Percentiles rank a stretch among this genome's conserved stretches.
Evolutionary conservation across 441 rosid species (phyloP).

Genomic region (Brassica balearica): DNA sequence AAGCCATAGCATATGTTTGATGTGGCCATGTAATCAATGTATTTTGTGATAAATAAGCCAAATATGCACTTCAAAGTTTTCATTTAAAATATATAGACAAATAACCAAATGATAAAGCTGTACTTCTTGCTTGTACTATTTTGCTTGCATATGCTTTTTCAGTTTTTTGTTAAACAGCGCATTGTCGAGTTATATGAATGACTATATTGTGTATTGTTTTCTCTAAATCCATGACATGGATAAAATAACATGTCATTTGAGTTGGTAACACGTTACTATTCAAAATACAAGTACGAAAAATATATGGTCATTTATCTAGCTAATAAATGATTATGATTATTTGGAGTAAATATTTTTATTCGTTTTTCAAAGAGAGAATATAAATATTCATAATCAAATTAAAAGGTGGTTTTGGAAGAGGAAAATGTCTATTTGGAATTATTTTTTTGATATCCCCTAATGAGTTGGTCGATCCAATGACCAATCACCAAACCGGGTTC

Average conservation of each 20-base stretch:
- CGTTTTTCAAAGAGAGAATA: background rate
- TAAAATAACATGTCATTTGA: background rate
- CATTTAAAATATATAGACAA: background rate
- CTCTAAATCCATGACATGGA: constrained; percentile 5
- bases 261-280: background rate
- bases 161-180: background rate
- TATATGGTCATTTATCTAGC: background rate
- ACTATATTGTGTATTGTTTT: background rate
- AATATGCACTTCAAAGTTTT: background rate
- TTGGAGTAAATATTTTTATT: background rate
- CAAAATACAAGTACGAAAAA: background rate
- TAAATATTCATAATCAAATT: no score
- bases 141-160: no score
- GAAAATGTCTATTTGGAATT: no score
- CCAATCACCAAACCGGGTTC: constrained; percentile 21
- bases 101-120: no score
- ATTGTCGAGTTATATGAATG: background rate
- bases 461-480: background rate
- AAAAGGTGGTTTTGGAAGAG: no score
- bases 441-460: no score
- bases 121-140: no score
- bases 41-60: background rate
- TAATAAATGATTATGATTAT: background rate
- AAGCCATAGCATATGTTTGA: background rate
- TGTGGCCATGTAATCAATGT: background rate